A percentile compares a stretch with the other conserved stretches of the same genome.
These are phyloP conservation scores for Centaurea solstitialis DNA, from an alignment of 129 eudicot genomes.

Conservation along the genomic window DNA sequence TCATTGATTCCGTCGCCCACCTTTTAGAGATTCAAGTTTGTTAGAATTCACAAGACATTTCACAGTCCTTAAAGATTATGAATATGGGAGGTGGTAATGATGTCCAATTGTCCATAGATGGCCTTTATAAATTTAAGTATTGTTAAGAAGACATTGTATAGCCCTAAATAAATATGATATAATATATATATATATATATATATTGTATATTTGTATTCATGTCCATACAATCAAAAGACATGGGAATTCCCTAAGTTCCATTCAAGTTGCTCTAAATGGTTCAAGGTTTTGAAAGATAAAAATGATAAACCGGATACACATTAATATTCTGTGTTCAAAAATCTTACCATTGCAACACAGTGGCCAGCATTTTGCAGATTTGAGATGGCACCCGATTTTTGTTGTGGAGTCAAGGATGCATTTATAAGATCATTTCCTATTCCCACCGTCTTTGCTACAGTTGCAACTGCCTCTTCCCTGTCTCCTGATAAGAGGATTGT, in stretches of 20 bases:
- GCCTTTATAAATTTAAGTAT: not conserved
- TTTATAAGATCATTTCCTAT: constrained; percentile 56
- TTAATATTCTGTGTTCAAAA: not conserved
- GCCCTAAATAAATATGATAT: not conserved
- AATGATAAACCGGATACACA: not conserved
- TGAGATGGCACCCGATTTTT: constrained; percentile 76
- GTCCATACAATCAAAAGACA: not conserved
- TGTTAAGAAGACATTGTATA: not conserved
- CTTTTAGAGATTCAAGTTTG: constrained; percentile 31
- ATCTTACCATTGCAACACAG: constrained; percentile 80
- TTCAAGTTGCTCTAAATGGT: not conserved
- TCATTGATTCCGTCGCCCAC: constrained; percentile 97
- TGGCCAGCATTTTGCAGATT: constrained; percentile 73
- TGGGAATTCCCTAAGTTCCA: not conserved
- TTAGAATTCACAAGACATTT: not conserved
- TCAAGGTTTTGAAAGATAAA: not conserved
- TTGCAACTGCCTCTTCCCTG: constrained; percentile 99
- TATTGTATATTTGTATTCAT: not conserved
- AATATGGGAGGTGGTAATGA: not conserved
- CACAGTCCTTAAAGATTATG: not conserved
- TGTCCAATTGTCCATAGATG: not conserved
- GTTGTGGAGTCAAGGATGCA: constrained; percentile 87
- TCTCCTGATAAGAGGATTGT: constrained; percentile 86
- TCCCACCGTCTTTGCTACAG: constrained; percentile 74
- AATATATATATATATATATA: too few species aligned